Base-by-base conservation (phyloP, 495 filamentous ascomycete genomes). In the Trichoderma virens region DNA sequence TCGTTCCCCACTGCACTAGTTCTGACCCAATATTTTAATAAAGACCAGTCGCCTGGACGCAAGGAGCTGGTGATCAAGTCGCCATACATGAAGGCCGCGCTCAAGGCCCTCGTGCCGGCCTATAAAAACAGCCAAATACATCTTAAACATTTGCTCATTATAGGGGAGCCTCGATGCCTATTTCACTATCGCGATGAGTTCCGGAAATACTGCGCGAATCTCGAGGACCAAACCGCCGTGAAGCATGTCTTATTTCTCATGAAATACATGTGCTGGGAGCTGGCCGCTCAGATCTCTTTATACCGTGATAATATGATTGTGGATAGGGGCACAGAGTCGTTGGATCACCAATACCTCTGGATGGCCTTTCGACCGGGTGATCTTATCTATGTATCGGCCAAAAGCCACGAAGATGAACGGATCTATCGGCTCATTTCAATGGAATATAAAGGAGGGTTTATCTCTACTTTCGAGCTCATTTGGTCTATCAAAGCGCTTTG, bases 381-480 rank as follows among this genome's bases (percentile, higher is more conserved):
- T 59, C 61, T 45, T 20, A 60, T 68, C 16, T 68, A 68, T 38
- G 16, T 31, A 23, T 43, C 51, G 18, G 41, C 41, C 41, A 13
- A 45, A 45, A 14, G 41, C 41, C 3, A 16, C 41, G 18, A 45
- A n/a, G 41, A 45, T 45, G 41, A 45, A 14, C 6, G 41, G 8
- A 45, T 45, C 41, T 45, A 45, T 45, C 41, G 41, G 41, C 54
- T 59, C 25, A 20, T 28, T 28, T 59, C 54, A 6, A 59, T 85
- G 59, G 86, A 88, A 67, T 77, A 86, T 62, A 76, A 80, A 31
- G 68, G 65, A 31, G 85, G 87, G 64, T 76, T 79, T 1, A 85
- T 87, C 60, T 84, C 88, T 68, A 85, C 83, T 0, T 84, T 79
- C 70, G 76, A 81, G 32, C 78, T 85, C 62, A 71, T 77, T 11